A percentile compares a stretch with the other conserved stretches of the same genome.
These are phyloP conservation scores for Linum trigynum DNA, from an alignment of 345 rosid species.

Conservation along the genomic window DNA sequence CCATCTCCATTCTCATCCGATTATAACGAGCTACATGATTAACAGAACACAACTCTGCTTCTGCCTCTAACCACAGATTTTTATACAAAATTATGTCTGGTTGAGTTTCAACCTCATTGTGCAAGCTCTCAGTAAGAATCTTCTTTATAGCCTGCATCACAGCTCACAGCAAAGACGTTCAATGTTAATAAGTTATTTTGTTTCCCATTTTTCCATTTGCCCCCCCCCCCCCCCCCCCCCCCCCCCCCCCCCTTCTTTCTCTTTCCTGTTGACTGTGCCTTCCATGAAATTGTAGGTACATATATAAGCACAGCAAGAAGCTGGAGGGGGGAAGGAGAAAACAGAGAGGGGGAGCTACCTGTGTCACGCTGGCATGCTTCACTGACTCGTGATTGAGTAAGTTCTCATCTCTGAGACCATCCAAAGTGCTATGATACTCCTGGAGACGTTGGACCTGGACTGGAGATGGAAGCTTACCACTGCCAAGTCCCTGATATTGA, in stretches of 20 bases:
- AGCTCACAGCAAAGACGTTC: conserved; percentile 12
- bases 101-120: conserved; percentile 40
- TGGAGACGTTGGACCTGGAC: conserved; percentile 14
- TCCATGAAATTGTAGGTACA: background rate
- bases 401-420: conserved; percentile 20
- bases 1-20: conserved; percentile 50
- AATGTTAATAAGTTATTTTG: background rate
- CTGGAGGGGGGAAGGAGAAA: too few relatives aligned
- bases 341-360: conserved; percentile 31
- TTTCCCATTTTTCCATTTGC: background rate
- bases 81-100: conserved; percentile 58
- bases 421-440: conserved; percentile 12
- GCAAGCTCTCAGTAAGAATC: conserved; percentile 53
- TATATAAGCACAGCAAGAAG: conserved; percentile 11
- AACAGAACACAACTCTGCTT: conserved; percentile 66
- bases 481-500: conserved; percentile 9
- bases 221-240: too few relatives aligned
- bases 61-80: conserved; percentile 96
- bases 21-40: conserved; percentile 58
- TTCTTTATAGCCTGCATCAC: conserved; percentile 60
- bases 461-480: conserved; percentile 9
- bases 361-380: conserved; percentile 47
- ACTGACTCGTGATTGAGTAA: conserved; percentile 16
- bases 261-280: background rate
- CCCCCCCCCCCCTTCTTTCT: background rate